Evolutionary conservation across 192 early-diverging fungal species (phyloP).

Genomic region (Podila epicladia): DNA sequence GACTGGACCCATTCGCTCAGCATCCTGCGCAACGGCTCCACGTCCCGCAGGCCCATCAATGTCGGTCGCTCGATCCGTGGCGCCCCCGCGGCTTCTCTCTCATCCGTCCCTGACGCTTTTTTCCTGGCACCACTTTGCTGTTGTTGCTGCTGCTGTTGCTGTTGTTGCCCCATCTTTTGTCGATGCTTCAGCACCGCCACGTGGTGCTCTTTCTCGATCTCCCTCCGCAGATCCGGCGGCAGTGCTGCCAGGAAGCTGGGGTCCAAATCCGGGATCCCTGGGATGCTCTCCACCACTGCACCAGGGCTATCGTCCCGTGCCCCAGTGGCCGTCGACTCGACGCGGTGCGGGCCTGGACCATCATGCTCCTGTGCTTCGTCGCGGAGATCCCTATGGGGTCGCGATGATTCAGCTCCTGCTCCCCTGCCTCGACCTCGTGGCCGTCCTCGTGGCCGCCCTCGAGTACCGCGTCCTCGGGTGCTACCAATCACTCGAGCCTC

Average conservation of each 20-base stretch:
- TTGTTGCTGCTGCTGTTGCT: background rate
- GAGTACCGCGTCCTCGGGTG: background rate
- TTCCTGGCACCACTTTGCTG: background rate
- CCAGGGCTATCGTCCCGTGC: background rate
- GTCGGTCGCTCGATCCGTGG: conserved; percentile 16
- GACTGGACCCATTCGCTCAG: conserved; percentile 33
- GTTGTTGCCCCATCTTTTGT: background rate
- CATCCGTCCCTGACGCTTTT: too few relatives aligned
- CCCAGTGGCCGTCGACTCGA: background rate
- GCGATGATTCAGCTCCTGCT: background rate
- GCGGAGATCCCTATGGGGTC: conserved; percentile 1
- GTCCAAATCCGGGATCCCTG: conserved; percentile 11
- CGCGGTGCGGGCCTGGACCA: background rate
- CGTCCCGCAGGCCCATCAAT: conserved; percentile 20
- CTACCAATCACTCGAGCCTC: background rate
- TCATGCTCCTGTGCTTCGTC: conserved; percentile 2
- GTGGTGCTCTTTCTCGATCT: conserved; percentile 14
- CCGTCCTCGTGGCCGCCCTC: conserved; percentile 2
- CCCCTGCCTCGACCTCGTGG: background rate
- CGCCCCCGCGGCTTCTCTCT: background rate
- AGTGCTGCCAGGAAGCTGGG: conserved; percentile 24
- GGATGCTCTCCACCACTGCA: background rate
- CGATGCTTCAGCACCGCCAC: conserved; percentile 23
- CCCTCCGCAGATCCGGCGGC: conserved; percentile 36
- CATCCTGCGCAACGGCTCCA: conserved; percentile 19